Percentiles rank a stretch among this genome's conserved stretches.
These are phyloP conservation scores for Hypoxylon sp. DNA, from an alignment of 2,329 filamentous ascomycete genomes.

Conservation along the genomic window DNA sequence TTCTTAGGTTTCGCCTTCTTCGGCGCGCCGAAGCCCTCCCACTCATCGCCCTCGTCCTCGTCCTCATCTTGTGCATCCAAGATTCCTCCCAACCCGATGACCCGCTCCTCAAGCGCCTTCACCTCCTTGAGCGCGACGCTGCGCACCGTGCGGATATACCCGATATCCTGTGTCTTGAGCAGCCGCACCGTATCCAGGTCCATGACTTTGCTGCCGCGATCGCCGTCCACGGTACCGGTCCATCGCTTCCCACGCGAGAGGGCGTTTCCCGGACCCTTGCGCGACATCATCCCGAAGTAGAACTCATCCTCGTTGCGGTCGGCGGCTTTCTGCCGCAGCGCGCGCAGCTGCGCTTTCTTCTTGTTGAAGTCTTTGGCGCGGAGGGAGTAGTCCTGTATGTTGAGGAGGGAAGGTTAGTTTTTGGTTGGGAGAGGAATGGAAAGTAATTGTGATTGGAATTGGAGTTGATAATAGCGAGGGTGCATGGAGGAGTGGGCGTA, in stretches of 20 bases:
- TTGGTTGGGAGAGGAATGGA: not conserved
- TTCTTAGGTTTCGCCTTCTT: constrained; percentile 58
- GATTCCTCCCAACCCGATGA: constrained; percentile 61
- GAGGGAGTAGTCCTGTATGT: constrained; percentile 71
- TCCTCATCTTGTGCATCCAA: constrained; percentile 49
- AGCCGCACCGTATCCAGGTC: constrained; percentile 71
- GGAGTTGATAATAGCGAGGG: constrained; percentile 19
- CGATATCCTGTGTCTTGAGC: constrained; percentile 78
- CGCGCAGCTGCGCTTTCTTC: constrained; percentile 73
- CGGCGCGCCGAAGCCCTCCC: constrained; percentile 46
- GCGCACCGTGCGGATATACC: constrained; percentile 74
- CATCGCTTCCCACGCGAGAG: constrained; percentile 66
- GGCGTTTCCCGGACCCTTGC: constrained; percentile 67
- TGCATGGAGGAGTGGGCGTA: constrained; percentile 52
- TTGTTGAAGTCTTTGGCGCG: constrained; percentile 76
- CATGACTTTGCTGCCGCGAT: constrained; percentile 70
- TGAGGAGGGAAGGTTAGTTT: not conserved
- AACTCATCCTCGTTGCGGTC: constrained; percentile 81
- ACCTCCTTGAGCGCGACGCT: constrained; percentile 73
- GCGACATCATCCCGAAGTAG: constrained; percentile 78
- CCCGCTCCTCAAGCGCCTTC: constrained; percentile 66
- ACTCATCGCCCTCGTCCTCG: constrained; percentile 51
- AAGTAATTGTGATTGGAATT: not conserved
- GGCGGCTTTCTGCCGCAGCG: constrained; percentile 72
- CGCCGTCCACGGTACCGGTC: constrained; percentile 70